phyloP scores from a whole-genome alignment of 2,329 filamentous ascomycete species.

The Penicillium sp. region DNA sequence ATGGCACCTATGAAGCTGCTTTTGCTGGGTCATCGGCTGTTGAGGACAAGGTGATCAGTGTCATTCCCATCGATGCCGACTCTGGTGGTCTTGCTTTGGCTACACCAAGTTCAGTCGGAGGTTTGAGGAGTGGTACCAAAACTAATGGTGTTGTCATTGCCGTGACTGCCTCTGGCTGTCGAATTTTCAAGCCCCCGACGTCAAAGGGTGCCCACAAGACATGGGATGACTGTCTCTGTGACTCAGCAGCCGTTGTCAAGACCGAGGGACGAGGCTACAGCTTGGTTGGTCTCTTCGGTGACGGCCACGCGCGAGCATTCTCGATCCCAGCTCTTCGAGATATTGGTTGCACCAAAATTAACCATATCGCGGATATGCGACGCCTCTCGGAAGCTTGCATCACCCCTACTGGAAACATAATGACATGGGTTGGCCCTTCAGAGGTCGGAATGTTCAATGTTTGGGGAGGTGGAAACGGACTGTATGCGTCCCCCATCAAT shows the following conservation, averaged over 20 bases:
- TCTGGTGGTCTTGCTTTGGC: conserved; percentile 74
- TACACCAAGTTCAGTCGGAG: conserved; percentile 71
- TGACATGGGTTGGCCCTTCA: conserved; percentile 85
- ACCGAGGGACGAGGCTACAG: conserved; percentile 74
- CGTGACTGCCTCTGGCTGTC: conserved; percentile 71
- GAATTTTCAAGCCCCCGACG: conserved; percentile 81
- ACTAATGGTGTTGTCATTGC: conserved; percentile 79
- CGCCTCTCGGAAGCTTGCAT: conserved; percentile 70
- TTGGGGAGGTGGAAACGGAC: conserved; percentile 71
- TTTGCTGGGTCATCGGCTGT: conserved; percentile 67
- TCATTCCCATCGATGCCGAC: conserved; percentile 76
- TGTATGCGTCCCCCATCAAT: conserved; percentile 51
- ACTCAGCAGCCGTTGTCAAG: conserved; percentile 74
- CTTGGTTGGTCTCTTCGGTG: conserved; percentile 80
- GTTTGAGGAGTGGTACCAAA: conserved; percentile 70
- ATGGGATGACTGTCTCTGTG: conserved; percentile 81
- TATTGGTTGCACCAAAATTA: conserved; percentile 66
- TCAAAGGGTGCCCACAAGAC: conserved; percentile 89
- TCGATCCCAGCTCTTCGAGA: conserved; percentile 87
- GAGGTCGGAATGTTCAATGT: conserved; percentile 80
- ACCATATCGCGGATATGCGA: conserved; percentile 68
- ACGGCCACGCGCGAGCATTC: conserved; percentile 75
- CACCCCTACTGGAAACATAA: conserved; percentile 74
- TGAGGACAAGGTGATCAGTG: conserved; percentile 69
- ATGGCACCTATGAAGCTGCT: conserved; percentile 69